Evolutionary conservation across 2,329 filamentous ascomycete genomes (phyloP).

Genomic region (Fusarium sp.): DNA sequence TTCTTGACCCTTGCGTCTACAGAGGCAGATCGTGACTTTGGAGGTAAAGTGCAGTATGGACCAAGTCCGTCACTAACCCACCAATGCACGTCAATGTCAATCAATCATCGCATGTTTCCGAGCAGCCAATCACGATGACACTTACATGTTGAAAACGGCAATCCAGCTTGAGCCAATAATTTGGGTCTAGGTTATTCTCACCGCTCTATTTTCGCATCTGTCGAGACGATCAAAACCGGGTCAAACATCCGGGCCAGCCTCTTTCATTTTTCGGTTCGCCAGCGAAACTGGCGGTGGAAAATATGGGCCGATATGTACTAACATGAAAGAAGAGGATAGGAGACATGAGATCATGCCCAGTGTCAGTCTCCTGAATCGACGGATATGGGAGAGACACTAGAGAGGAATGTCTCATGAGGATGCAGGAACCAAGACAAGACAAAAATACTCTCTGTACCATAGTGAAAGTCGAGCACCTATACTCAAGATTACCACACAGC

Average conservation of each 20-base stretch:
- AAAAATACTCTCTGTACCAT: not conserved
- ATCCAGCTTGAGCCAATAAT: conserved; percentile 10
- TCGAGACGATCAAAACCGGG: conserved; percentile 4
- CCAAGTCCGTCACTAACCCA: not conserved
- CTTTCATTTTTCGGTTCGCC: not conserved
- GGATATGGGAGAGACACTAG: not conserved
- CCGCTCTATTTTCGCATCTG: conserved; percentile 12
- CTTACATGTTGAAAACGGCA: conserved; percentile 35
- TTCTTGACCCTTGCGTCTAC: not conserved
- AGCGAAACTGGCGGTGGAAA: conserved; percentile 25
- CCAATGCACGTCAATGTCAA: conserved; percentile 24
- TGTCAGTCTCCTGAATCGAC: not conserved
- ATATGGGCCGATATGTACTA: conserved; percentile 15
- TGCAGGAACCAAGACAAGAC: conserved; percentile 19
- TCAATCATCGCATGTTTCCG: conserved; percentile 11
- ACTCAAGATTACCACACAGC: not conserved
- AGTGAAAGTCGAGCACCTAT: not conserved
- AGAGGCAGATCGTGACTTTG: conserved; percentile 15
- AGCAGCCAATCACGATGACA: conserved; percentile 30
- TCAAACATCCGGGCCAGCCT: not conserved
- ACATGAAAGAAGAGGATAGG: conserved; percentile 3
- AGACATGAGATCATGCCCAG: not conserved
- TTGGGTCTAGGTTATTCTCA: conserved; percentile 14
- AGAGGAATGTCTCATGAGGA: not conserved
- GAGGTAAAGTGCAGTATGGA: not conserved